These are phyloP conservation scores for Leccinum subtestaceum DNA, from an alignment of 768 basidiomycete species.

Conservation along the genomic window DNA sequence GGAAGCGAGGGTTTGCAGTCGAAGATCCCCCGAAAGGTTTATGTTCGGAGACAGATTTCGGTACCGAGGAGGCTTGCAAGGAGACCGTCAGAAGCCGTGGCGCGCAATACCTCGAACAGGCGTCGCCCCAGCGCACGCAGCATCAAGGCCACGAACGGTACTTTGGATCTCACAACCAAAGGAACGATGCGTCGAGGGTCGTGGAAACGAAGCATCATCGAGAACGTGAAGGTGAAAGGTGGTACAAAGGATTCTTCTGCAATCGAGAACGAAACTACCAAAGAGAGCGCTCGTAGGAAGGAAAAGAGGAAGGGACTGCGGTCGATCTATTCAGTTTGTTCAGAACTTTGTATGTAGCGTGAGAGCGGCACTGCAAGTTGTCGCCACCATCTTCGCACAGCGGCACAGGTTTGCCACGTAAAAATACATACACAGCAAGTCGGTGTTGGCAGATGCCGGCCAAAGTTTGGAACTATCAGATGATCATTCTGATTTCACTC, in stretches of 20 bases:
- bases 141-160: slow-evolving; percentile 9
- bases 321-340: slow-evolving; percentile 30
- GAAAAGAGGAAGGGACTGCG: slow-evolving; percentile 26
- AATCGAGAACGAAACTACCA: slow-evolving; percentile 13
- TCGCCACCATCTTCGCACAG: too few relatives aligned
- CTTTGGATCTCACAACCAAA: slow-evolving; percentile 10
- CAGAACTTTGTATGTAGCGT: slow-evolving; percentile 14
- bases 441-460: too few relatives aligned
- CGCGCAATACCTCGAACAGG: slow-evolving; percentile 13
- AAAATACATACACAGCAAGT: background rate
- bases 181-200: slow-evolving; percentile 26
- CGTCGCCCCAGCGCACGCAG: slow-evolving; percentile 17
- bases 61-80: slow-evolving; percentile 7
- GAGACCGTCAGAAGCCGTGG: background rate
- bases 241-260: slow-evolving; percentile 9
- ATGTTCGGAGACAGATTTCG: slow-evolving; percentile 17
- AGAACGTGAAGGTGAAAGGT: slow-evolving; percentile 16
- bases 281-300: slow-evolving; percentile 12
- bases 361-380: too few relatives aligned
- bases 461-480: background rate
- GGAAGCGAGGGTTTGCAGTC: slow-evolving; percentile 5
- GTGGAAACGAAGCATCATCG: slow-evolving; percentile 24
- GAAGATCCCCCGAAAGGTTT: slow-evolving; percentile 22
- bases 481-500: too few relatives aligned
- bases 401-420: too few relatives aligned